A percentile compares a stretch with the other conserved stretches of the same genome.
phyloP scores from a whole-genome alignment of 2,329 filamentous ascomycete species.

The Verticillium longisporum region DNA sequence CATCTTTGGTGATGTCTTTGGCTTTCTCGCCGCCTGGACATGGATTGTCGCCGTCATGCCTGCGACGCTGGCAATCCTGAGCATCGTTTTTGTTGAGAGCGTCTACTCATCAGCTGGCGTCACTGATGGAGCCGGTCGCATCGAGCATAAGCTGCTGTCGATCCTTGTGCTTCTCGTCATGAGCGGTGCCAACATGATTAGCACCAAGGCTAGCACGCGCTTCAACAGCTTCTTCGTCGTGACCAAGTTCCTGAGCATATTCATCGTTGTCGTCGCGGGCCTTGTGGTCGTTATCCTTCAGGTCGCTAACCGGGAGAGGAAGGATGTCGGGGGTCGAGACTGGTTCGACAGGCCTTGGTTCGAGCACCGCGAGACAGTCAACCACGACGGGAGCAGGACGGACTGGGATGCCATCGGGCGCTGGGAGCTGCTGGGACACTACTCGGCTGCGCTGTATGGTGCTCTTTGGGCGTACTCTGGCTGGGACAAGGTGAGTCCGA shows the following conservation, averaged over 20 bases:
- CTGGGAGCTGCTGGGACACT: slow-evolving; percentile 55
- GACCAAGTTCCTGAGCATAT: slow-evolving; percentile 44
- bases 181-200: slow-evolving; percentile 46
- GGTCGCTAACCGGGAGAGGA: slow-evolving; percentile 22
- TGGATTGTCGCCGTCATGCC: slow-evolving; percentile 61
- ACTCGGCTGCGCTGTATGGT: slow-evolving; percentile 54
- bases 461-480: slow-evolving; percentile 60
- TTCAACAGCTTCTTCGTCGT: slow-evolving; percentile 50
- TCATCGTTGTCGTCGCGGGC: slow-evolving; percentile 40
- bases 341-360: slow-evolving; percentile 52
- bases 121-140: slow-evolving; percentile 32
- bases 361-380: slow-evolving; percentile 36
- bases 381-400: slow-evolving; percentile 40
- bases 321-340: slow-evolving; percentile 37
- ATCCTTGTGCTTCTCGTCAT: slow-evolving; percentile 38
- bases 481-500: slow-evolving; percentile 52
- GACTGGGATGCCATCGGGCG: slow-evolving; percentile 40
- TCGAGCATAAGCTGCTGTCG: slow-evolving; percentile 45
- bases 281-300: slow-evolving; percentile 38
- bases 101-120: slow-evolving; percentile 46
- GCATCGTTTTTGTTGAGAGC: slow-evolving; percentile 57
- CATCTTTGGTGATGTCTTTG: slow-evolving; percentile 53
- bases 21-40: slow-evolving; percentile 59
- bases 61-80: slow-evolving; percentile 55
- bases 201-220: slow-evolving; percentile 46